phyloP scores from a whole-genome alignment of 495 filamentous ascomycete species.

The Penicillium verhagenii region DNA sequence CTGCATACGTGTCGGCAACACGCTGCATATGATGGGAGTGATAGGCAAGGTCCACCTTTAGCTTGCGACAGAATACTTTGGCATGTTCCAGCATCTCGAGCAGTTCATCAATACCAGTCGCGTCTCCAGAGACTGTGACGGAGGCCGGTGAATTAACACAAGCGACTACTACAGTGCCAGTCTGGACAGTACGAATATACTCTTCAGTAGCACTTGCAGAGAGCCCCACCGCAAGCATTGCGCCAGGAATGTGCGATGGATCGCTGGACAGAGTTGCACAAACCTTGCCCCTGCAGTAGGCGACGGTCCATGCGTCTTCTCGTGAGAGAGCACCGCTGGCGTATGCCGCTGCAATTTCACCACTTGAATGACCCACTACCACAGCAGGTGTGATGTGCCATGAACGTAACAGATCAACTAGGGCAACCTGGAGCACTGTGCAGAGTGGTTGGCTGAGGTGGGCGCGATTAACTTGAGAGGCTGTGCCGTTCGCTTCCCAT shows the following conservation, averaged over 20 bases:
- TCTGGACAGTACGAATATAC: neutral
- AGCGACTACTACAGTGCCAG: neutral
- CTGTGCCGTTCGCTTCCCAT: neutral
- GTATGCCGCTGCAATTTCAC: slow-evolving; percentile 54
- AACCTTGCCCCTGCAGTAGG: neutral
- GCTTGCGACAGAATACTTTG: neutral
- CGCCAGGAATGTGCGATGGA: neutral
- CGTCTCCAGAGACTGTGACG: neutral
- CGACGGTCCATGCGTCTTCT: neutral
- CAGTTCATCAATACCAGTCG: neutral
- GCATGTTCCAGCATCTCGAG: neutral
- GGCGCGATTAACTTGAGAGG: slow-evolving; percentile 9
- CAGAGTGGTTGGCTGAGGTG: slow-evolving; percentile 23
- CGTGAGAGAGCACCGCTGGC: neutral
- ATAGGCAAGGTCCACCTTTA: neutral
- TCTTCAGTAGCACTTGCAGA: neutral
- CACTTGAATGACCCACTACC: slow-evolving; percentile 60
- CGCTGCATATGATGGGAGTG: neutral
- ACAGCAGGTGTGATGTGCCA: slow-evolving; percentile 30
- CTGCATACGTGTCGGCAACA: neutral
- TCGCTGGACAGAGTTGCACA: neutral
- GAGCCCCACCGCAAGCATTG: neutral
- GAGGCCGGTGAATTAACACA: neutral
- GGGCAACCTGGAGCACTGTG: slow-evolving; percentile 30
- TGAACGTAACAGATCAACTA: slow-evolving; percentile 27